Base-by-base conservation (phyloP, 2,329 filamentous ascomycete species). In the Trichoderma sp. region DNA sequence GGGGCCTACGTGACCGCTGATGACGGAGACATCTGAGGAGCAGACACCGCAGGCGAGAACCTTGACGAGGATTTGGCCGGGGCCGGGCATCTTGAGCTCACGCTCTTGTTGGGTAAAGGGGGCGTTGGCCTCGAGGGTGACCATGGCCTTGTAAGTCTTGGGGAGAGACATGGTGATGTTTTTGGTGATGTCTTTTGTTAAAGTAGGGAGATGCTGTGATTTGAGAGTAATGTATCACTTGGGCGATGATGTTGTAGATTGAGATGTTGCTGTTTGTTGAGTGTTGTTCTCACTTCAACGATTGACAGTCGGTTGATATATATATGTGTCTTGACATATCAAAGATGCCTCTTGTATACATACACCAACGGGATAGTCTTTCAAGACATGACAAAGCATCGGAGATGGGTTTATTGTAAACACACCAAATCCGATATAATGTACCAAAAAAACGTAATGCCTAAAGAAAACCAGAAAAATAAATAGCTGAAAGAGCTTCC, bases 31-130 rank as follows among this genome's bases (percentile, higher is more conserved):
- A 78, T 95, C 93, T 0, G 88, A 89, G 81, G 91, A 91, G 82
- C 93, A 95, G 68, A 95, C 89, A 45, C 93, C 93, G 79, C 91
- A 94, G 8, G 93, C 93, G 9, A 91, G 85, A 3, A 94, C 89
- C 81, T 94, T 94, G 82, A 94, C 87, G 29, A 95, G 88, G 3
- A 95, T 84, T 79, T 94, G 86, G n/a, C 89, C 88, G 0, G 86
- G 81, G 9, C 86, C 83, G 2, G 92, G 92, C 35, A 85, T 81
- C 75, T 88, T 86, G 53, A 95, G 86, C n/a, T 88, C 85, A 6
- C 92, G 80, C 3, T 94, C 89, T 77, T 91, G 88, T 76, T 94
- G 84, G 3, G 84, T 84, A 77, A 93, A 86, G 0, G 90, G 87
- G 4, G 83, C 84, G 75, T 87, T 87, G 35, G 84, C 81, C 75